Base-by-base conservation (phyloP, 2,329 filamentous ascomycete species). In the Penicillium sp. region DNA sequence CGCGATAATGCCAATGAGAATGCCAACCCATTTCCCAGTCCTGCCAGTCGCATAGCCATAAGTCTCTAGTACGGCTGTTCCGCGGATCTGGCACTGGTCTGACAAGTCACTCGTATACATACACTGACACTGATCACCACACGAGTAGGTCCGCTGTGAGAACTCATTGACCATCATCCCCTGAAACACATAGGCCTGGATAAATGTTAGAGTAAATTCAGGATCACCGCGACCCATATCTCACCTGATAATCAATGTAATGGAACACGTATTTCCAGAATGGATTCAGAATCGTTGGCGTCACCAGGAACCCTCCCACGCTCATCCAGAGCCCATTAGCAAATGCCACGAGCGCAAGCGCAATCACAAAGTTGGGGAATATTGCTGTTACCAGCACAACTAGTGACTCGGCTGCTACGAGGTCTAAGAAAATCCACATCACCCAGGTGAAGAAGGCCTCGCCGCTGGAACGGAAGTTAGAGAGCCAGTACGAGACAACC, bases 91-190 rank as follows among this genome's bases (percentile, higher is more conserved):
- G 60, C 89, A 89, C 63, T 86, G 68, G 26, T 72, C 62, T 32
- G 77, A 77, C 47, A 89, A 63, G 51, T 77, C 74, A 5, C 78
- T 84, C 29, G 76, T 68, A 65, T 85, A 93, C 79, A 87, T 85
- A 70, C 88, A 94, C 31, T 76, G 85, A 70, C 88, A 94, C 32
- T 76, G 75, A 0, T 62, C 50, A 52, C 74, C 69, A 62, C 87
- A 91, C 3, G 69, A 64, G 65, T 87, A 94, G 3, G 72, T 76
- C 11, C 86, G 74, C 14, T 77, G 55, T 1, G 73, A 72, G 64
- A 95, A 93, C 70, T 95, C 87, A 61, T 93, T 94, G 43, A 91
- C 82, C 87, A 94, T 93, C 88, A 95, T 93, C 11, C 87, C 88
- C 62, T 91, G 81, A 64, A 94, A 95, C 3, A 94, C 88, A 58